Percentiles rank a stretch among this genome's conserved stretches.
These are phyloP conservation scores for Helenozyma baotianmanensis DNA, from an alignment of 805 yeast genomes.

Conservation along the genomic window DNA sequence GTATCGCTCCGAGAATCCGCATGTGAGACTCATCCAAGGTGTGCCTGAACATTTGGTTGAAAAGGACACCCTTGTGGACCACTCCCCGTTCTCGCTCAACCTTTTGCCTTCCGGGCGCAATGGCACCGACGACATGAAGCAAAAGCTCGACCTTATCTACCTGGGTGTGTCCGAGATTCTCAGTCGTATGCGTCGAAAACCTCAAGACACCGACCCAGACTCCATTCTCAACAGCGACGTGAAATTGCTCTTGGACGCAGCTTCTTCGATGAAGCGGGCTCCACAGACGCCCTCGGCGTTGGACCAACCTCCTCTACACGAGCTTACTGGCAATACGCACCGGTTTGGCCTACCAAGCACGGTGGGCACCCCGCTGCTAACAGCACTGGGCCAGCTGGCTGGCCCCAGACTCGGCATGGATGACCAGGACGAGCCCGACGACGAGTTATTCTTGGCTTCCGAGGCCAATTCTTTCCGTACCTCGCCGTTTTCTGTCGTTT, in stretches of 20 bases:
- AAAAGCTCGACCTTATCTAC: constrained; percentile 29
- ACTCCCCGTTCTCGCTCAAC: no score
- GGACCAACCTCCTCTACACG: no score
- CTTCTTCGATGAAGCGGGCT: constrained; percentile 19
- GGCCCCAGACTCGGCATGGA: no score
- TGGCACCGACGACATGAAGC: background rate
- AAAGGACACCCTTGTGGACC: no score
- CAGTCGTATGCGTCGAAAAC: constrained; percentile 14
- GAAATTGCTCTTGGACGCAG: constrained; percentile 22
- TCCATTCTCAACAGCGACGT: constrained; percentile 18
- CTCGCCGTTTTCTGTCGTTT: constrained; percentile 43
- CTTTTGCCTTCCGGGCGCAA: background rate
- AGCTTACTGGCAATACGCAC: no score
- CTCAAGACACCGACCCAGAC: background rate
- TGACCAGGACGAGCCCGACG: no score
- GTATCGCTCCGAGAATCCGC: constrained; percentile 10
- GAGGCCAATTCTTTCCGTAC: constrained; percentile 34
- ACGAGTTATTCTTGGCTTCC: constrained; percentile 17
- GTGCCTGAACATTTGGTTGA: constrained; percentile 13
- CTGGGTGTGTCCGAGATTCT: constrained; percentile 34
- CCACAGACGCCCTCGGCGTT: no score
- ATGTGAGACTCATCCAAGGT: constrained; percentile 12
- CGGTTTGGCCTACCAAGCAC: no score
- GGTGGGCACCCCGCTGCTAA: no score
- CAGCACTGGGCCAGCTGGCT: no score